phyloP scores from a whole-genome alignment of 257 asterid species.

The Solanum piurae region DNA sequence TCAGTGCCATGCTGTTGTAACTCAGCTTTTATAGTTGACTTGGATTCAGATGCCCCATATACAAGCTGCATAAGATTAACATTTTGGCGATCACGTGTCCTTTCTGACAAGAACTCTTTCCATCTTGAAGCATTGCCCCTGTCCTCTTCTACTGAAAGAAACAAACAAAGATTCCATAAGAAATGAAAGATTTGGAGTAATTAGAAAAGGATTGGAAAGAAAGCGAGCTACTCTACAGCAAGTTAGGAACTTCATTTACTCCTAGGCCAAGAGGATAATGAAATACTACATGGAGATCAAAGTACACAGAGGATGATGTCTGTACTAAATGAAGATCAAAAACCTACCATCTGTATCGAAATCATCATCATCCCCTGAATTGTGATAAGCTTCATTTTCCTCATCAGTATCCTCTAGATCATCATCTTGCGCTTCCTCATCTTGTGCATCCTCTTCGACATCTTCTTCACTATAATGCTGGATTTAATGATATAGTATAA shows the following conservation, averaged over 20 bases:
- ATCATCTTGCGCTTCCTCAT: conserved; percentile 7
- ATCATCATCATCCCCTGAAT: conserved; percentile 23
- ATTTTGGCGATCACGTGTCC: conserved; percentile 44
- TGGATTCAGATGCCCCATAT: conserved; percentile 53
- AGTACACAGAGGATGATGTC: background rate
- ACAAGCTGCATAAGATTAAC: conserved; percentile 84
- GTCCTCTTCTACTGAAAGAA: conserved; percentile 36
- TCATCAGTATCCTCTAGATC: conserved; percentile 17
- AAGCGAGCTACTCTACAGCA: background rate
- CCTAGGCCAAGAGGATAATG: background rate
- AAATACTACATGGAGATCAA: background rate
- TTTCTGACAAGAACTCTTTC: conserved; percentile 69
- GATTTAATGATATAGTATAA: background rate
- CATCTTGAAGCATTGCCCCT: conserved; percentile 75
- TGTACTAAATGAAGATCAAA: background rate
- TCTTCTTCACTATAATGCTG: conserved; percentile 46
- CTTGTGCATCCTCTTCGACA: conserved; percentile 17
- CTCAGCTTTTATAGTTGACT: conserved; percentile 17
- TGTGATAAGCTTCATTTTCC: conserved; percentile 8
- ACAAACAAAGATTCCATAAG: background rate
- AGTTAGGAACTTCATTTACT: background rate
- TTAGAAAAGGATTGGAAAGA: background rate
- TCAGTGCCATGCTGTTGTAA: conserved; percentile 9
- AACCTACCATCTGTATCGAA: conserved; percentile 21
- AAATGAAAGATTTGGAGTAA: background rate